Evolutionary conservation across 1,139 yeast genomes (phyloP), one percentile per base, ranked within the genome.

Genomic region (Torulaspora globosa): DNA sequence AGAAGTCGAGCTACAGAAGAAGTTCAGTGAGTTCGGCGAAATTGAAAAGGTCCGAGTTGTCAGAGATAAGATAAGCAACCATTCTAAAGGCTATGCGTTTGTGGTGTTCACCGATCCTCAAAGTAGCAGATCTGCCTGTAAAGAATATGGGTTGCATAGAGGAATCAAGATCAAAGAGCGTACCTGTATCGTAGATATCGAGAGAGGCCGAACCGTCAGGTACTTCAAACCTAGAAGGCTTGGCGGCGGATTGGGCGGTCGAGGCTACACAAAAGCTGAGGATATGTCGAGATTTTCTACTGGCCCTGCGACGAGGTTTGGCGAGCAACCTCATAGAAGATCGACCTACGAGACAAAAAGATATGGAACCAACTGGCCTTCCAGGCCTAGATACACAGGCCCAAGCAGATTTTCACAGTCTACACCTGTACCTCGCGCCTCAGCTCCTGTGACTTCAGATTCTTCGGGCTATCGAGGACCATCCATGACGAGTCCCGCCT

Each of bases 51-150:
- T 67, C 1, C 70, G 90, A 21, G 74, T 89, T 2, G 85, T 89
- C 0, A 68, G 87, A 52, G 84, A 84, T 57, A 69, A 67, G 36
- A 61, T 59, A 1, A 59, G 71, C 0, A 76, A 77, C 26, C 75
- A 77, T 52, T 78, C 94, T 0, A 70, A 80, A 49, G 97, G 97
- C 0, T 92, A 92, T 62, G 97, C 86, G 1, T 92, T 92, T 63
- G 71, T 90, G 1, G 83, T 84, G 3, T 90, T 78, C 65, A 82
- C 78, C 3, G 59, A 58, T 33, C 47, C 57, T 8, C 48, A 47
- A 9, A 49, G 56, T 30, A 56, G 60, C 23, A 57, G 70, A 73
- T 39, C 84, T 76, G 45, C 58, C 65, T 14, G 85, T 78, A 56
- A 84, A 84, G 51, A 74, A 72, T 49, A 64, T 48, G 51, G 64